Base-by-base conservation (phyloP, 306 rosid species). In the Quercus robur region DNA sequence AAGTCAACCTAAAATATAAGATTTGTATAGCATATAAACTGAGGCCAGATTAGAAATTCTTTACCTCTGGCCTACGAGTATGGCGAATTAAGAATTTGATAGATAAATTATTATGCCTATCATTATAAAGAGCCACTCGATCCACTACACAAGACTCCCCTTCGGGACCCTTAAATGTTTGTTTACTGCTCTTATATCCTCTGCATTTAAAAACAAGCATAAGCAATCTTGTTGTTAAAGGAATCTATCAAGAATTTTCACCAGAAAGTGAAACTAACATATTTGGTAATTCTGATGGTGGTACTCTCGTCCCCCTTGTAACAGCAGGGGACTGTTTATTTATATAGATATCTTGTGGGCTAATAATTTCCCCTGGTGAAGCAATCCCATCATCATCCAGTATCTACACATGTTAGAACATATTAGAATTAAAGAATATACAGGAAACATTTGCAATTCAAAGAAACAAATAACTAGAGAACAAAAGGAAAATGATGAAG, bases 11-110 rank as follows among this genome's bases (percentile, higher is more conserved):
- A 56, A 61, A 76, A 82, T 59, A 11, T 7, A 55, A 20, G 25
- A 72, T 6, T 78, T 52, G 14, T 38, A 75, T 30, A 59, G 49
- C 54, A 68, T 33, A 13, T 66, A 75, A 20, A 78, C 81, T 46
- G 58, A 83, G 38, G 25, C 56, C 5, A 79, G 21, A 68, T n/a
- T 19, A 80, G 35, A 83, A 57, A 64, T 26, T 26, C 54, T 57
- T 84, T 73, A 94, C 98, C 98, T 95, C 99, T 41, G 99, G 99
- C 79, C 99, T 89, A 54, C 99, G 94, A 76, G 98, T 95, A 81
- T 95, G 98, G 56, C 99, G 94, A 75, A 89, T 82, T 69, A 89
- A 52, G 81, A 88, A 76, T 85, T 95, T 95, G 85, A 90, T 82
- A 81, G 92, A 87, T 83, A 91, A 81, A 71, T 92, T 93, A 69